phyloP scores from a whole-genome alignment of 768 basidiomycete species.

The Tricholoma sp. region DNA sequence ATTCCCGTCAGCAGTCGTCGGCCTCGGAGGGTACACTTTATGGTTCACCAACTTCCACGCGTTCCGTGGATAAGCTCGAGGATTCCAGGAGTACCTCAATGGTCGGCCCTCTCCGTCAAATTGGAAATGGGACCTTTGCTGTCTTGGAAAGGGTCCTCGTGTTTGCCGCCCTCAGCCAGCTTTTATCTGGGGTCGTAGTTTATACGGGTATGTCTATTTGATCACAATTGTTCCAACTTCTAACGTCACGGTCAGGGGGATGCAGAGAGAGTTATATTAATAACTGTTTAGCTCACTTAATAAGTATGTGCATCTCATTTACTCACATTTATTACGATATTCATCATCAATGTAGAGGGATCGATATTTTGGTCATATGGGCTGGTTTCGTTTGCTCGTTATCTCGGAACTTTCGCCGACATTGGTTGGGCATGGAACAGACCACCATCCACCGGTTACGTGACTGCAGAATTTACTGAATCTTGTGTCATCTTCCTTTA shows the following conservation, averaged over 20 bases:
- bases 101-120: conserved; percentile 28
- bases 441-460: conserved; percentile 42
- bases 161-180: conserved; percentile 61
- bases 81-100: conserved; percentile 26
- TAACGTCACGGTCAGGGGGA: conserved; percentile 41
- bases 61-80: conserved; percentile 57
- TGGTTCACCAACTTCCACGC: conserved; percentile 38
- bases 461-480: conserved; percentile 74
- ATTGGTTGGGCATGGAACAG: conserved; percentile 96
- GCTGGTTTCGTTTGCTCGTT: conserved; percentile 86
- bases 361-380: conserved; percentile 93
- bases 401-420: conserved; percentile 81
- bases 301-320: conserved; percentile 60
- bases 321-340: conserved; percentile 3
- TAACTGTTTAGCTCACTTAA: conserved; percentile 84
- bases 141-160: conserved; percentile 61
- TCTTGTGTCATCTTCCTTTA: conserved; percentile 81
- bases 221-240: conserved; percentile 3
- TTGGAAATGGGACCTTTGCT: conserved; percentile 46
- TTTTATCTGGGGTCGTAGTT: conserved; percentile 65
- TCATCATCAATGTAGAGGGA: conserved; percentile 51
- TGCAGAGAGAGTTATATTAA: conserved; percentile 78
- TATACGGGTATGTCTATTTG: conserved; percentile 55
- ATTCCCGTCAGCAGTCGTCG: conserved; percentile 37
- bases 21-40: conserved; percentile 52